Base-by-base conservation (phyloP, 2,329 filamentous ascomycete genomes). In the Exophiala aquamarina region DNA sequence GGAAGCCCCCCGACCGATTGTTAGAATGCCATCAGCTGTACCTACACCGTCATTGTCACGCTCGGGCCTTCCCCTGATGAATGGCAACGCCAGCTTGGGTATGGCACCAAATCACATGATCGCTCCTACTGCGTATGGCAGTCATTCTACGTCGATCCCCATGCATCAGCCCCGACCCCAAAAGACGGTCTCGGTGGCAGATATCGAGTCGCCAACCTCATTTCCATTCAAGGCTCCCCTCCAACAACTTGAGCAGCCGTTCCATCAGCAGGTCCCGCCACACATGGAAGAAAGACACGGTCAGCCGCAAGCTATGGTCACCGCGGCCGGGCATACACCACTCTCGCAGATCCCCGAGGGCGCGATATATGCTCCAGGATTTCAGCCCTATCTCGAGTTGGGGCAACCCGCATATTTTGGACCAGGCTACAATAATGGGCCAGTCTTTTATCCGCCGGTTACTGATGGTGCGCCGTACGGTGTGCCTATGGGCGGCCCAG, bases 101-200 rank as follows among this genome's bases (percentile, higher is more conserved):
- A 29, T 34, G 72, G 80, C 57, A 80, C 4, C 78, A 76, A 50
- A 72, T 74, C 35, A 69, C 75, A 74, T 77, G 19, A 76, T 77
- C 55, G 75, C 78, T 54, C 77, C 78, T 7, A 66, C 75, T 1
- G 81, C 75, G 63, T 75, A 77, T 41, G 81, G 83, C 63, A 82
- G 79, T 56, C 82, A 79, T 58, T 75, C 77, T 35, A 73, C 71
- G 14, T 75, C 77, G 33, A 77, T 83, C 14, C 79, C 89, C 1
- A 95, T 97, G 83, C 89, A 97, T 65, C 93, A 97, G 65, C 93
- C 93, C 47, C 86, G 89, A 42, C 92, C 93, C 7, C 91, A 97
- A 67, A 97, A 97, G 74, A 79, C 90, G 4, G 89, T 97, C 23
- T 96, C 91, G 8, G 83, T 97, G 49, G 88, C 89, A 47, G 90